Evolutionary conservation across 2,329 filamentous ascomycete species (phyloP).

Genomic region (Pseudogymnoascus sp.): DNA sequence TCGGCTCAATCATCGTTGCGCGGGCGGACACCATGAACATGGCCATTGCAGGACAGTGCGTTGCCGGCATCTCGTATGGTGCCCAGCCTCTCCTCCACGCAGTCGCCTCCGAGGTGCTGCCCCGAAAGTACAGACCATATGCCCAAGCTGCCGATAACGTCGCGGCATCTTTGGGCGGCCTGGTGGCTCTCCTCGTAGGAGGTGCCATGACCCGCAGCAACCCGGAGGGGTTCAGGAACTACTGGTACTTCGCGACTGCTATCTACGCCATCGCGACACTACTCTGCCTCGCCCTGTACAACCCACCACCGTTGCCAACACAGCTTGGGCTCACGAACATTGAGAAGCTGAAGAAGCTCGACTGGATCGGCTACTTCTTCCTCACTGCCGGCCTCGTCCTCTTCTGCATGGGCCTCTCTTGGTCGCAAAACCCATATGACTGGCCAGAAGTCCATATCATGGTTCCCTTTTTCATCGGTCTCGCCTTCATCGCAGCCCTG

Average conservation of each 20-base stretch:
- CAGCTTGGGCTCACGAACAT: conserved; percentile 23
- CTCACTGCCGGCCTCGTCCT: conserved; percentile 30
- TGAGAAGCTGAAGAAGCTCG: conserved; percentile 30
- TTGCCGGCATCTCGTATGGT: conserved; percentile 31
- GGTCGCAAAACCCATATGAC: conserved; percentile 32
- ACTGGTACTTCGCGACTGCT: conserved; percentile 30
- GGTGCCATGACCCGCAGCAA: conserved; percentile 26
- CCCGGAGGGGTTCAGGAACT: conserved; percentile 29
- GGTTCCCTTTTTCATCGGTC: conserved; percentile 30
- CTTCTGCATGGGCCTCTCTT: conserved; percentile 33
- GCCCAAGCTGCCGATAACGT: conserved; percentile 30
- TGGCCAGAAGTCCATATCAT: conserved; percentile 31
- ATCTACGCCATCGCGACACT: conserved; percentile 24
- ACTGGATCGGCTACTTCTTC: conserved; percentile 33
- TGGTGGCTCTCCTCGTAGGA: conserved; percentile 29
- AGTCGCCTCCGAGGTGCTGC: conserved; percentile 33
- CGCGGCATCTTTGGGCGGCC: conserved; percentile 25
- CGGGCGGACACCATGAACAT: conserved; percentile 29
- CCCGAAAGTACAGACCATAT: conserved; percentile 29
- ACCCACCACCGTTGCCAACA: conserved; percentile 24
- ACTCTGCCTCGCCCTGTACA: conserved; percentile 27
- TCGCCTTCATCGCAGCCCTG: conserved; percentile 21
- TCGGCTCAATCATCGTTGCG: conserved; percentile 31
- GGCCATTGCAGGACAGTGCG: conserved; percentile 31
- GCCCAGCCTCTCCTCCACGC: conserved; percentile 33